Evolutionary conservation across 2,329 filamentous ascomycete species (phyloP), one percentile per base, ranked within the genome.

Genomic region (Pseudogymnoascus sp.): DNA sequence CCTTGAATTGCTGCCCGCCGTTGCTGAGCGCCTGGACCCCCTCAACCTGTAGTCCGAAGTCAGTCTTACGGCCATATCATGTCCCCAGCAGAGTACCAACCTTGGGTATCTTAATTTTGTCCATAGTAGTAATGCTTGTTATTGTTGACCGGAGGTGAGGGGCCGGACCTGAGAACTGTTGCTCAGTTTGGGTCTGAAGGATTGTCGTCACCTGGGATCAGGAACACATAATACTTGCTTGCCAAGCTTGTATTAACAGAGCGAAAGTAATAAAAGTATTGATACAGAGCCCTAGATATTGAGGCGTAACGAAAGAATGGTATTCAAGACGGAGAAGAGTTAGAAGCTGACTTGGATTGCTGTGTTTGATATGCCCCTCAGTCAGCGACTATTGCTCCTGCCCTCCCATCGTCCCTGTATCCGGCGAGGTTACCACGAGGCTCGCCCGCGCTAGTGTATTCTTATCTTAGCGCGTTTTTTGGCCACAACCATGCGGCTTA

Each of bases 21-120:
- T 80, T 80, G 66, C 83, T 79, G 66, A 86, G 79, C 69, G 83
- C 81, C 66, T 84, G 81, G 62, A 87, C 84, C 72, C 83, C 76
- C 65, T 89, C 83, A 68, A 86, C 81, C 82, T 82, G 61, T 29
- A 62, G 25, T 44, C 27, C 6, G 42, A 55, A 36, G 25, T 33
- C 60, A 61, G 62, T 62, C 48, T 33, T 15, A 39, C n/a, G 55
- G 61, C 70, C 59, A 70, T 35, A 29, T 13, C 51, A 58, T n/a
- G 25, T 13, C 42, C 48, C 27, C 27, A 3, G 4, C 15, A 12
- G 12, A 15, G 35, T 27, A 15, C 72, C 63, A 64, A 76, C 78
- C 73, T 79, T 79, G 66, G 75, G 73, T 63, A 79, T 75, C 66
- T 74, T 75, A 66, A 80, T 76, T 68, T 75, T 78, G 67, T 80